A percentile compares a stretch with the other conserved stretches of the same genome.
phyloP scores from a whole-genome alignment of 2,329 filamentous ascomycete species.

The Ophiosphaerella herpotricha region DNA sequence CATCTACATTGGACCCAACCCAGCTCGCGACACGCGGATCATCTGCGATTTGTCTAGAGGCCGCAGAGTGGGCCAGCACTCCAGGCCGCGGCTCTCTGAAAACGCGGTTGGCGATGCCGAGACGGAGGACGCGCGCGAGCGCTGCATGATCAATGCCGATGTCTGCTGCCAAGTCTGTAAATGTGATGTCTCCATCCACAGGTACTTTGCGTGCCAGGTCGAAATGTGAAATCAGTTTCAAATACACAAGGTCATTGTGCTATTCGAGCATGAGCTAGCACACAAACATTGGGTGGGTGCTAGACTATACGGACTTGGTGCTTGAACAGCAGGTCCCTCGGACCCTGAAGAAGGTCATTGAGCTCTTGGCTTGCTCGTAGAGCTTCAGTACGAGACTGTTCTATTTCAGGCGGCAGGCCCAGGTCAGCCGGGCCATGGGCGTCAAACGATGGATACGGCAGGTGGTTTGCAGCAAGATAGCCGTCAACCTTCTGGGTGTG shows the following conservation, averaged over 20 bases:
- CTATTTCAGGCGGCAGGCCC: too few relatives aligned
- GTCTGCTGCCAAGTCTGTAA: constrained; percentile 11
- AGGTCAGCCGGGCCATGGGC: too few relatives aligned
- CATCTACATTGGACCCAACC: constrained; percentile 6
- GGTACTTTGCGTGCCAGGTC: neutral
- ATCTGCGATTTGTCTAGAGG: constrained; percentile 9
- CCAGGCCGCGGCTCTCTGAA: constrained; percentile 15
- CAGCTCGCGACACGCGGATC: constrained; percentile 9
- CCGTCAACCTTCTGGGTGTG: constrained; percentile 15
- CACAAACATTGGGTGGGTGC: too few relatives aligned
- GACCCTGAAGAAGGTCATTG: too few relatives aligned
- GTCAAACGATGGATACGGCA: constrained; percentile 15
- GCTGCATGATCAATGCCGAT: constrained; percentile 8
- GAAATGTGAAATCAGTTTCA: neutral
- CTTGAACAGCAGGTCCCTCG: too few relatives aligned
- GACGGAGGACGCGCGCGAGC: constrained; percentile 11
- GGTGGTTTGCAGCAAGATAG: constrained; percentile 12
- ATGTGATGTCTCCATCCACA: constrained; percentile 9
- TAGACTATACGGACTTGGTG: too few relatives aligned
- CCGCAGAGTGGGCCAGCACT: constrained; percentile 12
- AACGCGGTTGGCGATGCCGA: constrained; percentile 14
- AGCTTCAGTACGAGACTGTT: too few relatives aligned
- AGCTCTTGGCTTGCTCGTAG: constrained; percentile 7
- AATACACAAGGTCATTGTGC: constrained; percentile 4
- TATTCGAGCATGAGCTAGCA: too few relatives aligned